Evolutionary conservation across 2,329 filamentous ascomycete species (phyloP).

Genomic region (Mycosphaerella sp.): DNA sequence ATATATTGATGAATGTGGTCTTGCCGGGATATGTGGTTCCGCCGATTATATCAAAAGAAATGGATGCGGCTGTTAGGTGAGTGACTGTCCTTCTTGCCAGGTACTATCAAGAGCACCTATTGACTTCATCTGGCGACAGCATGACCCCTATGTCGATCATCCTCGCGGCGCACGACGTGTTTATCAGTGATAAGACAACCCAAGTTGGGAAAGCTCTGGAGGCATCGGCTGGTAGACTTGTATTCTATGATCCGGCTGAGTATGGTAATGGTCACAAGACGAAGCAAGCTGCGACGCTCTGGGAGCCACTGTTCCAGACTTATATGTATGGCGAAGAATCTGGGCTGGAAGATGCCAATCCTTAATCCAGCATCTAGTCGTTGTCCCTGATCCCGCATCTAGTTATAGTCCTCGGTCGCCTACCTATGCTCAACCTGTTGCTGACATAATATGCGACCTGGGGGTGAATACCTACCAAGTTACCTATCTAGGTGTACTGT

Average conservation of each 20-base stretch:
- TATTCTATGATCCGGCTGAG: conserved; percentile 36
- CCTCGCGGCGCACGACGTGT: conserved; percentile 42
- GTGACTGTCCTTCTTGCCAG: background rate
- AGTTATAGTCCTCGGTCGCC: too few species aligned
- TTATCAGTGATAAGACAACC: conserved; percentile 41
- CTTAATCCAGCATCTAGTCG: conserved; percentile 17
- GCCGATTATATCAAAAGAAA: conserved; percentile 41
- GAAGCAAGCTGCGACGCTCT: conserved; percentile 42
- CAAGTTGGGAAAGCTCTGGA: conserved; percentile 43
- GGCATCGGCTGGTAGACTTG: conserved; percentile 40
- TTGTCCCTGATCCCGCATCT: conserved; percentile 18
- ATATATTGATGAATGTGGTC: conserved; percentile 40
- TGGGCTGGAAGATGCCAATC: conserved; percentile 37
- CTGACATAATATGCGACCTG: too few species aligned
- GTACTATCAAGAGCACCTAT: background rate
- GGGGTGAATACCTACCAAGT: too few species aligned
- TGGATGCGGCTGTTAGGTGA: conserved; percentile 39
- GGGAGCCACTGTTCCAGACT: conserved; percentile 45
- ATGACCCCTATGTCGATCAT: conserved; percentile 42
- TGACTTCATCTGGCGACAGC: background rate
- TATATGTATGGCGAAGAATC: conserved; percentile 41
- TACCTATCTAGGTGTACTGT: too few species aligned
- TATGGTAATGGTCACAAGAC: conserved; percentile 41
- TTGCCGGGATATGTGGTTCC: conserved; percentile 46
- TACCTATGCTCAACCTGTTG: too few species aligned